These are phyloP conservation scores for Liquidambar formosana DNA, from an alignment of 164 flowering plant species.

Conservation along the genomic window DNA sequence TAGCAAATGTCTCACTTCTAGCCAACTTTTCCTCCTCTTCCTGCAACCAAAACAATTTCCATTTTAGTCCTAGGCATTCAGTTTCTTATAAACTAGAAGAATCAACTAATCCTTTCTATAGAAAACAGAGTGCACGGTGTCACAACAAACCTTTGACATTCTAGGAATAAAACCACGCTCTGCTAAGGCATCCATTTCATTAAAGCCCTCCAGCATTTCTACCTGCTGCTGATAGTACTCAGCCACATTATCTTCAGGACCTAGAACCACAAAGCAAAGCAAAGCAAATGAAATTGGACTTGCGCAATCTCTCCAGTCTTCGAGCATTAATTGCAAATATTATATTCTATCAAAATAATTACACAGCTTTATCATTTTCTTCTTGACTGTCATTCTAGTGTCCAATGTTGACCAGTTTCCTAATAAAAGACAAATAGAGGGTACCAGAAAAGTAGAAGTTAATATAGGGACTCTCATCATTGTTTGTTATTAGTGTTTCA, in stretches of 20 bases:
- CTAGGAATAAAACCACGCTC: conserved; percentile 83
- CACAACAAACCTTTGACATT: conserved; percentile 71
- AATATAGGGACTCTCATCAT: neutral
- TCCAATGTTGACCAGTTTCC: neutral
- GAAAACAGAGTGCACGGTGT: neutral
- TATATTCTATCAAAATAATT: neutral
- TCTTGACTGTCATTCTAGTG: neutral
- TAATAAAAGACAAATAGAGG: neutral
- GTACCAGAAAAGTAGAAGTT: neutral
- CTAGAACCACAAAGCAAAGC: conserved; percentile 34
- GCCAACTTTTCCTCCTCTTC: conserved; percentile 85
- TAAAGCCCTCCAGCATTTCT: conserved; percentile 88
- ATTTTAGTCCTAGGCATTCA: neutral
- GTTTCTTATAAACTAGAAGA: neutral
- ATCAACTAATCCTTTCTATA: too few relatives aligned
- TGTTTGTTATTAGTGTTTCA: too few relatives aligned
- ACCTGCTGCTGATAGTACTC: conserved; percentile 95
- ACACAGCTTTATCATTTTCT: neutral
- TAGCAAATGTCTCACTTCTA: conserved; percentile 75
- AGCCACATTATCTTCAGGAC: conserved; percentile 76
- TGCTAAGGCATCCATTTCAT: conserved; percentile 81
- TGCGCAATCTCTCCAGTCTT: neutral
- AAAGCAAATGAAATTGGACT: conserved; percentile 8
- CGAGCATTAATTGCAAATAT: neutral
- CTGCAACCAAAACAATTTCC: conserved; percentile 36